Conservation (phyloP, 2,329 filamentous ascomycete genomes). For the Phoma sp. region DNA sequence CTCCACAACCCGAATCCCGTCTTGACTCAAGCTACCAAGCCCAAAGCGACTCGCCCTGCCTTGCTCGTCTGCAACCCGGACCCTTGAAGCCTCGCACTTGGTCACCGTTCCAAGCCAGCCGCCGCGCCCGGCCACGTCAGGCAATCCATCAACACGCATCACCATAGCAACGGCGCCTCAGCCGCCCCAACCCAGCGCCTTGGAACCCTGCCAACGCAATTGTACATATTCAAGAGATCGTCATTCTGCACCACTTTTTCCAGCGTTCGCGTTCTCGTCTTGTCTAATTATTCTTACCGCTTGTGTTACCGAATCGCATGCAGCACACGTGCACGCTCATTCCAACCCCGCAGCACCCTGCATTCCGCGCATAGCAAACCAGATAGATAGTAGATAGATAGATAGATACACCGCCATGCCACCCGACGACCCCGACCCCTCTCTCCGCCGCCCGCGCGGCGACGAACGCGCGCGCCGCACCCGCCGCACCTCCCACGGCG, state of each 20-base stretch:
- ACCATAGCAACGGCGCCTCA: conserved; percentile 41
- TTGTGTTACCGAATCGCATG: too few relatives aligned
- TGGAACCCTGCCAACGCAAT: conserved; percentile 16
- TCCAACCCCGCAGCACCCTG: conserved; percentile 23
- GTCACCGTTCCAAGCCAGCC: conserved; percentile 14
- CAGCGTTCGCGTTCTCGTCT: too few relatives aligned
- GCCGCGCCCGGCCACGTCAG: conserved; percentile 38
- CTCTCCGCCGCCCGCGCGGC: conserved; percentile 33
- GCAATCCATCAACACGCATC: conserved; percentile 34
- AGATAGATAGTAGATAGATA: too few relatives aligned
- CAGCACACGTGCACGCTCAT: too few relatives aligned
- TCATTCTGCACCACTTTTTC: conserved; percentile 3
- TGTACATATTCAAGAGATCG: conserved; percentile 34
- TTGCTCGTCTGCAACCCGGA: conserved; percentile 8
- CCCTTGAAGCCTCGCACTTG: background rate
- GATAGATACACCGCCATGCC: too few relatives aligned
- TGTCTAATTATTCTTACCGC: conserved; percentile 4
- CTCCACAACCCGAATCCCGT: background rate
- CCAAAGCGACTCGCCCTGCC: background rate
- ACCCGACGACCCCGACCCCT: conserved; percentile 24
- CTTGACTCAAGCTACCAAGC: conserved; percentile 3
- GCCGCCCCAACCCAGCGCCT: conserved; percentile 17
- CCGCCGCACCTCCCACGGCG: conserved; percentile 38
- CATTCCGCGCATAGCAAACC: conserved; percentile 18
- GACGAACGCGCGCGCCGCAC: conserved; percentile 39